These are phyloP conservation scores for Aureobasidium sp. DNA, from an alignment of 2,329 filamentous ascomycete species.

Conservation along the genomic window DNA sequence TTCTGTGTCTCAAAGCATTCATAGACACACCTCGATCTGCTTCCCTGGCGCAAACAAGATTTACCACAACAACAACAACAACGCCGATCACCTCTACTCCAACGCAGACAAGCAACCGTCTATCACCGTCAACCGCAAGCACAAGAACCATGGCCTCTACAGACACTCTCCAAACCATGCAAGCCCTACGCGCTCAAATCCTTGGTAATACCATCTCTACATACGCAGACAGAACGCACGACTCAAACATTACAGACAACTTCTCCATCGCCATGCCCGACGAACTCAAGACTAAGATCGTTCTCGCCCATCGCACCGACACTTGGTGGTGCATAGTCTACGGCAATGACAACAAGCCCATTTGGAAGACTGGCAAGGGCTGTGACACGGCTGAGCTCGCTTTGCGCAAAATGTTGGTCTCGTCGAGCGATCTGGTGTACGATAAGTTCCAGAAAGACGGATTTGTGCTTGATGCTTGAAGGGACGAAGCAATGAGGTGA, in stretches of 20 bases:
- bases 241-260: background rate
- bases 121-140: background rate
- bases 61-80: background rate
- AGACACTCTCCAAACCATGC: background rate
- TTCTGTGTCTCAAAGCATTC: too few species aligned
- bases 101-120: background rate
- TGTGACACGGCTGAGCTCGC: background rate
- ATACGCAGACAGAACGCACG: background rate
- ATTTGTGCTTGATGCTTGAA: background rate
- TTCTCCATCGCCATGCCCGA: background rate
- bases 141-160: background rate
- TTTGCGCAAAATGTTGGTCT: background rate
- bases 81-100: background rate
- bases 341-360: background rate
- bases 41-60: background rate
- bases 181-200: background rate
- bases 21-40: background rate
- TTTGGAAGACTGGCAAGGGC: background rate
- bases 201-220: background rate
- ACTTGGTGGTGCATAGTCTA: background rate
- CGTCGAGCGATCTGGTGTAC: background rate
- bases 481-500: too few species aligned
- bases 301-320: background rate
- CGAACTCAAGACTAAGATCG: background rate
- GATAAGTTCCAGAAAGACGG: background rate